Conservation (phyloP, 495 filamentous ascomycete species). For the Neurospora sp. region DNA sequence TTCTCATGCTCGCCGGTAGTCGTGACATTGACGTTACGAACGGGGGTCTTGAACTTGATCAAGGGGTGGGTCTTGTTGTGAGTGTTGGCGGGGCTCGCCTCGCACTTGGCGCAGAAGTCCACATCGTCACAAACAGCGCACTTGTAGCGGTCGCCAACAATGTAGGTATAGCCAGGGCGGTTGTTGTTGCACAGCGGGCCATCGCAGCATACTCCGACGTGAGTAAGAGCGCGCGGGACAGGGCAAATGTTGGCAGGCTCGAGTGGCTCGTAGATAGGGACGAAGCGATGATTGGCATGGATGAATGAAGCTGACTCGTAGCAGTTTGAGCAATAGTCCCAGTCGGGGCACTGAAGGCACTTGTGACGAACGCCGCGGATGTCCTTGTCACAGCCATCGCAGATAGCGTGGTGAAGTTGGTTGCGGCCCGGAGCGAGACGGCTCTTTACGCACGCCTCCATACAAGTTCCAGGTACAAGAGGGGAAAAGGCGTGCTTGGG, state of each 20-base stretch:
- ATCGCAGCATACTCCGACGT: slow-evolving; percentile 89
- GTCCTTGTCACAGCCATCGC: slow-evolving; percentile 86
- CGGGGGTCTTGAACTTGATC: slow-evolving; percentile 93
- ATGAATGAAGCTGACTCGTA: slow-evolving; percentile 49
- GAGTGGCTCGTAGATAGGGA: slow-evolving; percentile 73
- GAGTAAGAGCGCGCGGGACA: slow-evolving; percentile 32
- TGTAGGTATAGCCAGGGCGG: slow-evolving; percentile 41
- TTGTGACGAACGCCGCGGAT: slow-evolving; percentile 92
- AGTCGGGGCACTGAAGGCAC: slow-evolving; percentile 94
- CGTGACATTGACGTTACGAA: slow-evolving; percentile 80
- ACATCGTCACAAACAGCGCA: slow-evolving; percentile 94
- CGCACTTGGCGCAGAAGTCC: slow-evolving; percentile 93
- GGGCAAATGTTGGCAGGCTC: slow-evolving; percentile 32
- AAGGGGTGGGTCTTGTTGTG: slow-evolving; percentile 94
- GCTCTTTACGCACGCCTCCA: slow-evolving; percentile 45
- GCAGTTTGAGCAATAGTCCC: slow-evolving; percentile 89
- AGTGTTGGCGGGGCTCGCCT: slow-evolving; percentile 69
- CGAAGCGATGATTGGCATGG: slow-evolving; percentile 85
- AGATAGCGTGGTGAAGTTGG: slow-evolving; percentile 75
- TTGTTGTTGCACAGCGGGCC: slow-evolving; percentile 69
- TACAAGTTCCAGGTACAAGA: slow-evolving; percentile 44
- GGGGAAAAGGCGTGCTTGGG: slow-evolving; percentile 73
- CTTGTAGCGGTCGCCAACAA: slow-evolving; percentile 85
- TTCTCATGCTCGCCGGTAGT: slow-evolving; percentile 67
- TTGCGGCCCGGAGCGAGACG: slow-evolving; percentile 76